phyloP scores from a whole-genome alignment of 2,329 filamentous ascomycete genomes.

The Fusarium abutilonis region DNA sequence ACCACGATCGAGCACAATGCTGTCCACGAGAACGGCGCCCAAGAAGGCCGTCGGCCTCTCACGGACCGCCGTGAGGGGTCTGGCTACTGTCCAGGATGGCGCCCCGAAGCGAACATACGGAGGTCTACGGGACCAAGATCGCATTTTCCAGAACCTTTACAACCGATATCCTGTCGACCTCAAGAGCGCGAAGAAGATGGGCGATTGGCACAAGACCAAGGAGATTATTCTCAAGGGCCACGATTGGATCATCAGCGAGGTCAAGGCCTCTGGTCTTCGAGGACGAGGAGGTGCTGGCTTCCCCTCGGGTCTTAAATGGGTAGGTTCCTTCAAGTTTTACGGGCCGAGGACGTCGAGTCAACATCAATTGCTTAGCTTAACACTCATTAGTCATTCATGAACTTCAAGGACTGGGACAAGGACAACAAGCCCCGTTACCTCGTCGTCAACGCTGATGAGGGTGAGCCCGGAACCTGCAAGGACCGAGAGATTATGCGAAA shows the following conservation, averaged over 20 bases:
- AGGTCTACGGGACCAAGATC: conserved; percentile 93
- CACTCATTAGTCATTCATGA: conserved; percentile 89
- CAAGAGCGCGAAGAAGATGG: conserved; percentile 95
- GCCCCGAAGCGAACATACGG: conserved; percentile 79
- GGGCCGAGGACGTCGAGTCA: conserved; percentile 31
- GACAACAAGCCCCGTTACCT: conserved; percentile 95
- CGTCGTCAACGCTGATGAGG: conserved; percentile 98
- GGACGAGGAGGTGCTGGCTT: conserved; percentile 98
- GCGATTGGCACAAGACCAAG: conserved; percentile 99
- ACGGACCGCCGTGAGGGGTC: conserved; percentile 67
- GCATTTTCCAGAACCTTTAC: conserved; percentile 99
- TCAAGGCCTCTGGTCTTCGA: conserved; percentile 95
- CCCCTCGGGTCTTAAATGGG: conserved; percentile 98
- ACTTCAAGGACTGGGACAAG: conserved; percentile 99
- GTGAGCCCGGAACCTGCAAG: conserved; percentile 98
- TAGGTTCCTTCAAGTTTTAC: conserved; percentile 58
- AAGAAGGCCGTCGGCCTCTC: conserved; percentile 54
- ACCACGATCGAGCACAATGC: conserved; percentile 54
- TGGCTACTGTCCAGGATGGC: conserved; percentile 83
- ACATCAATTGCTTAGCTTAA: conserved; percentile 38
- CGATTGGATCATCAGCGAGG: conserved; percentile 97
- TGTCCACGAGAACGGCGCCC: conserved; percentile 57
- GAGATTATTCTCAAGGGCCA: conserved; percentile 97
- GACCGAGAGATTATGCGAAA: conserved; percentile 99
- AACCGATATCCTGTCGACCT: conserved; percentile 90